These are phyloP conservation scores for Lupinus albus DNA, from an alignment of 306 rosid genomes.

Conservation along the genomic window DNA sequence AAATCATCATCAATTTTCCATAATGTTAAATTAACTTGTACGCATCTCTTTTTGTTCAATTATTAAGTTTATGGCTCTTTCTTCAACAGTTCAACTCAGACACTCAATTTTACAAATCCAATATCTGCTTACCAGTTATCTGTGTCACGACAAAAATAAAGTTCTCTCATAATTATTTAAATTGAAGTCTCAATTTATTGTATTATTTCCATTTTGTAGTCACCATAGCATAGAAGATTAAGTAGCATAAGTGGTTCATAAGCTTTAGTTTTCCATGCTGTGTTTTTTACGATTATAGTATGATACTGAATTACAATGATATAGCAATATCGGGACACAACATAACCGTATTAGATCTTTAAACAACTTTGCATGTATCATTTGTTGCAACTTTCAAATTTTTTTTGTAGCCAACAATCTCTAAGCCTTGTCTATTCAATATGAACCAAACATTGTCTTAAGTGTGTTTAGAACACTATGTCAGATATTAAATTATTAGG, in stretches of 20 bases:
- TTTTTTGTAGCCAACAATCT: not conserved
- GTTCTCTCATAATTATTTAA: not conserved
- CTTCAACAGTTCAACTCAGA: no score
- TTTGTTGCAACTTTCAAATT: no score
- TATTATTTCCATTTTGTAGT: conserved; percentile 6
- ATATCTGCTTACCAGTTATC: not conserved
- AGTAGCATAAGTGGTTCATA: not conserved
- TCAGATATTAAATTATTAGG: not conserved
- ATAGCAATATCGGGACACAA: no score
- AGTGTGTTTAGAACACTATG: not conserved
- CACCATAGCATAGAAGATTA: not conserved
- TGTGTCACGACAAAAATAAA: not conserved
- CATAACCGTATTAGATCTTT: no score
- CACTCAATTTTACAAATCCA: not conserved
- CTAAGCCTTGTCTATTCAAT: not conserved
- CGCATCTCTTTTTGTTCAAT: no score
- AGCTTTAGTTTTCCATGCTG: not conserved
- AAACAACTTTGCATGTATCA: no score
- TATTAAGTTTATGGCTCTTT: no score
- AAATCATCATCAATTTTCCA: no score
- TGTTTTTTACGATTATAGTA: no score
- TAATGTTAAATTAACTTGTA: no score
- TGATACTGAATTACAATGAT: no score
- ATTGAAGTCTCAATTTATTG: conserved; percentile 6
- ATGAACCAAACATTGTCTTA: not conserved